Evolutionary conservation across 2,329 filamentous ascomycete genomes (phyloP), one percentile per base, ranked within the genome.

Genomic region (Ascochyta viciae-villosae): DNA sequence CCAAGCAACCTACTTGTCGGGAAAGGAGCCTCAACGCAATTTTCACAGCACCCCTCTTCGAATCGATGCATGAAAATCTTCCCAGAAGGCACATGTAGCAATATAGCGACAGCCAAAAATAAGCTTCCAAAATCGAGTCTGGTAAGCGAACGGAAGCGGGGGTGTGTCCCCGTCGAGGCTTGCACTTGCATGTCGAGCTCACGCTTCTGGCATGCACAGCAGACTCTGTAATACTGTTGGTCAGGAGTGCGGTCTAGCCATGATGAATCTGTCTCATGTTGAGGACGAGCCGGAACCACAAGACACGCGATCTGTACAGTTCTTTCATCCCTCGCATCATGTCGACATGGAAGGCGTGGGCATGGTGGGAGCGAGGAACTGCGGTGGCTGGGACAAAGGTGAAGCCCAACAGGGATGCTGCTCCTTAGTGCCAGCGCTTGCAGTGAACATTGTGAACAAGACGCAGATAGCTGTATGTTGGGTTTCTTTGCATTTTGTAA

Each of bases 371-470:
- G 60, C 60, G 58, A 59, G 51, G 55, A 52, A 60, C 46, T 61
- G 55, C 49, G 29, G 64, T 65, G 67, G 66, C 64, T 68, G 66
- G 63, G 53, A 55, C 48, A 48, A 53, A 61, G 54, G 63, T 69
- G 63, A 67, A 57, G 64, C 56, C 59, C 57, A 57, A 54, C 68
- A 66, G 57, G 68, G 68, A 64, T 66, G 15, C 1, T 35, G 50
- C 42, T 64, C 46, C 63, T 56, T 72, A 66, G 67, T 66, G 65
- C 63, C 62, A 66, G 70, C 70, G 70, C 68, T 71, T 73, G 67
- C 60, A 61, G 56, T 42, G 58, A 55, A 58, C 46, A 59, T 42
- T 63, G 63, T 65, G 58, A 63, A 65, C 47, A 35, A 56, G 45
- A 62, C 50, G 56, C 57, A 60, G 62, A 47, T 49, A 52, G 29